Conservation (phyloP, 1,284 basidiomycete genomes). For the Inonotus hispidus region DNA sequence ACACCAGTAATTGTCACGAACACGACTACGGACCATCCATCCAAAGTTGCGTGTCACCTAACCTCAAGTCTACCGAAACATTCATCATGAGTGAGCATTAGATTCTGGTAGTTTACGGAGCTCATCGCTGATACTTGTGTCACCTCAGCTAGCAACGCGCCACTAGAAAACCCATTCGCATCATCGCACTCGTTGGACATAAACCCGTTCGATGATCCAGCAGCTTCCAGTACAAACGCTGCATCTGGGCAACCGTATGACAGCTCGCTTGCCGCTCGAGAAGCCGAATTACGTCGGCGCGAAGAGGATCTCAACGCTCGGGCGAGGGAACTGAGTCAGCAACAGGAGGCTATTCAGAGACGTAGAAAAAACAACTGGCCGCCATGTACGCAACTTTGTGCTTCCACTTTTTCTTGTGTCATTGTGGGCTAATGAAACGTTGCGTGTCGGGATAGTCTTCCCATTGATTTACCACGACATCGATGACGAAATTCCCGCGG, state of each 20-base stretch:
- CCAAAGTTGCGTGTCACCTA: background rate
- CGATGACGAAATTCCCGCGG: constrained; percentile 80
- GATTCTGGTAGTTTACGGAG: background rate
- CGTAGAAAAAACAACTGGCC: constrained; percentile 91
- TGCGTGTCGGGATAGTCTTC: constrained; percentile 54
- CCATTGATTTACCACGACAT: constrained; percentile 95
- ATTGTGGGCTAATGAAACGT: constrained; percentile 20
- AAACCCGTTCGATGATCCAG: constrained; percentile 81
- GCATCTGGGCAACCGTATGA: constrained; percentile 13
- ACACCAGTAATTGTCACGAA: background rate
- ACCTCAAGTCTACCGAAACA: background rate
- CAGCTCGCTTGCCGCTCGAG: constrained; percentile 23
- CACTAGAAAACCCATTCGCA: constrained; percentile 67
- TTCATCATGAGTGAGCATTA: background rate
- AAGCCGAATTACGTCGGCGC: constrained; percentile 24
- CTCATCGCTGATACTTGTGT: background rate
- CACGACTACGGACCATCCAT: background rate
- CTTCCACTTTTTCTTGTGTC: constrained; percentile 18
- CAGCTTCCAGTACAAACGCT: background rate
- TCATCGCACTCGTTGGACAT: constrained; percentile 77
- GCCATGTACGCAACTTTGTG: constrained; percentile 49
- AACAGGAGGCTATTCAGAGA: constrained; percentile 60
- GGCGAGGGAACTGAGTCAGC: constrained; percentile 59
- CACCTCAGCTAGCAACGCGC: background rate
- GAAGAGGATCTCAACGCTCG: constrained; percentile 34